Conservation (phyloP, 257 asterid genomes). For the Dorcoceras hygrometricum region DNA sequence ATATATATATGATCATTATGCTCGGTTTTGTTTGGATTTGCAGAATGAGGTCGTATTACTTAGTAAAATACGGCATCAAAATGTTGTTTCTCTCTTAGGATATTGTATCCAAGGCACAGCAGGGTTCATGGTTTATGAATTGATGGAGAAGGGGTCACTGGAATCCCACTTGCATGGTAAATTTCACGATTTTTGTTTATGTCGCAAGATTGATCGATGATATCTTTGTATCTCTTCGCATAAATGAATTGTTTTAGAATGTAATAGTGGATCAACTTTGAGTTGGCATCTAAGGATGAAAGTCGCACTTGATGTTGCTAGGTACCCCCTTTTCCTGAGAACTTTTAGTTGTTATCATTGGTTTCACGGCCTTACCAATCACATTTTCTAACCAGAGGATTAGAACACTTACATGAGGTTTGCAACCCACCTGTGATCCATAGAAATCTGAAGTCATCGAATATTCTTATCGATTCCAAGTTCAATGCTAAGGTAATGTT, state of each 20-base stretch:
- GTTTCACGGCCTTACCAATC: conserved; percentile 2
- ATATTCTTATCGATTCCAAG: conserved; percentile 78
- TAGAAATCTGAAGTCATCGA: conserved; percentile 84
- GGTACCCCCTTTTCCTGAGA: conserved; percentile 37
- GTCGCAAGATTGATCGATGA: not conserved
- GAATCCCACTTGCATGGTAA: conserved; percentile 85
- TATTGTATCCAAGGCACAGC: conserved; percentile 63
- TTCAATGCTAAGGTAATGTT: conserved; percentile 79
- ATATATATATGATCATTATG: conserved; percentile 13
- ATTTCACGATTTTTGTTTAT: not conserved
- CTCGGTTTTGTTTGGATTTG: conserved; percentile 27
- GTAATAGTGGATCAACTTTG: conserved; percentile 61
- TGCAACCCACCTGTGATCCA: conserved; percentile 87
- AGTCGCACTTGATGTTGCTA: conserved; percentile 90
- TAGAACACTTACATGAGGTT: conserved; percentile 85
- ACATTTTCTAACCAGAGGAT: conserved; percentile 50
- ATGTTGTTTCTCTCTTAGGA: conserved; percentile 78
- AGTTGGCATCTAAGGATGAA: conserved; percentile 91
- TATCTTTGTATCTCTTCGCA: not conserved
- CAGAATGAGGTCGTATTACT: conserved; percentile 81
- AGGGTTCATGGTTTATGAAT: conserved; percentile 74
- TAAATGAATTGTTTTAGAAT: conserved; percentile 36
- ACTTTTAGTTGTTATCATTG: not conserved
- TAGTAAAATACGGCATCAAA: conserved; percentile 80
- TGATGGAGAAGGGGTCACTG: conserved; percentile 86